Evolutionary conservation across 2,329 filamentous ascomycete species (phyloP), one percentile per base, ranked within the genome.

Genomic region (Huntiella omanensis): DNA sequence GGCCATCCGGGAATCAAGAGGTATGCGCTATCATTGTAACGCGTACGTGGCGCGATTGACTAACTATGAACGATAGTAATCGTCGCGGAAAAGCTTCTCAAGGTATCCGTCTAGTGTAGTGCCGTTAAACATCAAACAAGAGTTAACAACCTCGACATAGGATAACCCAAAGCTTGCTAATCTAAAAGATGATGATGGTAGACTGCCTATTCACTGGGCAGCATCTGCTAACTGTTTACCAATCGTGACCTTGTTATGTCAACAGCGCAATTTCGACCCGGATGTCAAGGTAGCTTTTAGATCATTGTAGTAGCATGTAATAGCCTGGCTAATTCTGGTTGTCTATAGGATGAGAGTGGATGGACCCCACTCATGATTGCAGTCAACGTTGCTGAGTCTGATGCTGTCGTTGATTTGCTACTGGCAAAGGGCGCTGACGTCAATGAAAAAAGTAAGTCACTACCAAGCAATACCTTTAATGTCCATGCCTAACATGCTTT

Each of bases 181-280:
- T 40, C 62, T 62, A 49, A 75, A 77, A 55, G 91, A 98, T 56
- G 80, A 83, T 42, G 91, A 98, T 60, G 84, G 85, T 12, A 83
- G 91, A 39, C 73, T 94, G 34, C 80, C 91, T 2, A 77, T 96
- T 48, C 91, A 98, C 67, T 98, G 91, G 91, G 88, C 91, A 0
- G 75, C 77, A 2, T 91, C 87, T 16, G 81, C 83, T 60, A 92
- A 91, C 59, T 79, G 77, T 53, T 63, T 80, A 5, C 72, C 78
- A 17, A 85, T 95, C 49, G 77, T 83, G 13, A 68, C 80, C 43
- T 59, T 88, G 15, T 68, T 96, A 3, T 70, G 81, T 2, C 70
- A 82, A 47, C 67, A 69, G 51, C 78, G 78, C 55, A 69, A 69
- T 49, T 94, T 95, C 57, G 85, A 96, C 58, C 73, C 83, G 0